phyloP scores from a whole-genome alignment of 306 rosid species.

The Prunus armeniaca region DNA sequence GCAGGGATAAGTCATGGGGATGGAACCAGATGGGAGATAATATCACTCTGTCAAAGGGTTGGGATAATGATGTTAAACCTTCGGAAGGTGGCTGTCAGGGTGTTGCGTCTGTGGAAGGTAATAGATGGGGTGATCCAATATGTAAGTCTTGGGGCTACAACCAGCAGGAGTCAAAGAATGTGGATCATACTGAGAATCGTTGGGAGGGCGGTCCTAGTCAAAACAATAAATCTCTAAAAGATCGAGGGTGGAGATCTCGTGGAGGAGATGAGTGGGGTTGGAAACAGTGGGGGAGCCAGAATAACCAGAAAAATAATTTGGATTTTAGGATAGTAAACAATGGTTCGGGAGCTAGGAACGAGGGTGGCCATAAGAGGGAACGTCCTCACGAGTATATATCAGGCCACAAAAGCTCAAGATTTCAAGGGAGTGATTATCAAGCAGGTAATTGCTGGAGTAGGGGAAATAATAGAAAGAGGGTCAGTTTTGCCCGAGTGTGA shows the following conservation, averaged over 20 bases:
- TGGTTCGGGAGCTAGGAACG: slow-evolving; percentile 32
- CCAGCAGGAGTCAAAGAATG: slow-evolving; percentile 29
- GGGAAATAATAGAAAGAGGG: slow-evolving; percentile 42
- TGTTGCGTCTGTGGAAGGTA: slow-evolving; percentile 10
- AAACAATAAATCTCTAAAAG: slow-evolving; percentile 29
- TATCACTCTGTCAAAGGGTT: slow-evolving; percentile 6
- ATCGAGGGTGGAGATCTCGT: slow-evolving; percentile 38
- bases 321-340: slow-evolving; percentile 33
- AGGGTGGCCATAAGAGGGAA: slow-evolving; percentile 32
- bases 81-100: slow-evolving; percentile 25
- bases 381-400: slow-evolving; percentile 19
- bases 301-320: slow-evolving; percentile 27
- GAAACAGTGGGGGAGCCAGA: slow-evolving; percentile 37
- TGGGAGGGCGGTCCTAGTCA: slow-evolving; percentile 32
- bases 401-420: slow-evolving; percentile 36
- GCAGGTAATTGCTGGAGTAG: slow-evolving; percentile 39
- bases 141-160: slow-evolving; percentile 40
- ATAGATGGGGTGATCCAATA: slow-evolving; percentile 40
- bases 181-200: slow-evolving; percentile 20
- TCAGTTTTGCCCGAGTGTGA: slow-evolving; percentile 28
- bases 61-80: slow-evolving; percentile 30
- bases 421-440: slow-evolving; percentile 39
- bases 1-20: slow-evolving; percentile 30
- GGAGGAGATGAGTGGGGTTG: slow-evolving; percentile 28
- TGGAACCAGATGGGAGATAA: slow-evolving; percentile 29